Percentiles rank a stretch among this genome's conserved stretches.
Evolutionary conservation across 2,329 filamentous ascomycete species (phyloP).

Genomic region (Xylariaceae sp.): DNA sequence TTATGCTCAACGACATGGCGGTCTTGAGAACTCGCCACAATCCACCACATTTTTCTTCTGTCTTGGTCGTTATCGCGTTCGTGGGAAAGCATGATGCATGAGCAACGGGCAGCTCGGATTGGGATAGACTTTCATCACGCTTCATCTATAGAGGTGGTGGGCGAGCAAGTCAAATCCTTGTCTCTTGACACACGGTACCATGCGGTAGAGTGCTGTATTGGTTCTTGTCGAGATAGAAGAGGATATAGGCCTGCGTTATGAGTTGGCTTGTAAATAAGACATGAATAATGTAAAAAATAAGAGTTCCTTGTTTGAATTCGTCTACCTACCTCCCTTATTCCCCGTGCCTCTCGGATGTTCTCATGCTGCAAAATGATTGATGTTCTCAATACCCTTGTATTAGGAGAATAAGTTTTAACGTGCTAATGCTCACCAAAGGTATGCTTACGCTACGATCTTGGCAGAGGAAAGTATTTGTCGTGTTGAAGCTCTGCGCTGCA

Average conservation of each 20-base stretch:
- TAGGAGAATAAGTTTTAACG: too few species aligned
- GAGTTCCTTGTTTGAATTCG: too few species aligned
- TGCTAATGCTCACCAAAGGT: too few species aligned
- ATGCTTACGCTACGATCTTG: too few species aligned
- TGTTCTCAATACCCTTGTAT: too few species aligned
- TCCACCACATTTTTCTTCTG: slow-evolving; percentile 9
- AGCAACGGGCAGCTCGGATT: slow-evolving; percentile 6
- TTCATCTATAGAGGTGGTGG: slow-evolving; percentile 3
- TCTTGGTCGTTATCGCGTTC: neutral
- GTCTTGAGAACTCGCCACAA: neutral
- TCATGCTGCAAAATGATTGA: too few species aligned
- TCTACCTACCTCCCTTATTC: too few species aligned
- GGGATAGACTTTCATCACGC: slow-evolving; percentile 22
- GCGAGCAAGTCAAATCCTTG: neutral
- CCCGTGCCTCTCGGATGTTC: too few species aligned
- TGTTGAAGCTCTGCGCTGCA: too few species aligned
- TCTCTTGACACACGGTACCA: neutral
- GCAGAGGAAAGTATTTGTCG: too few species aligned
- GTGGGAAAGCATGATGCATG: slow-evolving; percentile 6
- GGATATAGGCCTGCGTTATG: neutral
- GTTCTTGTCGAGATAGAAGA: slow-evolving; percentile 1
- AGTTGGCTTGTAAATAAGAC: slow-evolving; percentile 7
- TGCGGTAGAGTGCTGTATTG: neutral
- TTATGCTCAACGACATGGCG: neutral
- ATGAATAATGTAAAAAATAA: slow-evolving; percentile 20